These are phyloP conservation scores for Capsella bursapastoris DNA, from an alignment of 345 rosid genomes.

Conservation along the genomic window DNA sequence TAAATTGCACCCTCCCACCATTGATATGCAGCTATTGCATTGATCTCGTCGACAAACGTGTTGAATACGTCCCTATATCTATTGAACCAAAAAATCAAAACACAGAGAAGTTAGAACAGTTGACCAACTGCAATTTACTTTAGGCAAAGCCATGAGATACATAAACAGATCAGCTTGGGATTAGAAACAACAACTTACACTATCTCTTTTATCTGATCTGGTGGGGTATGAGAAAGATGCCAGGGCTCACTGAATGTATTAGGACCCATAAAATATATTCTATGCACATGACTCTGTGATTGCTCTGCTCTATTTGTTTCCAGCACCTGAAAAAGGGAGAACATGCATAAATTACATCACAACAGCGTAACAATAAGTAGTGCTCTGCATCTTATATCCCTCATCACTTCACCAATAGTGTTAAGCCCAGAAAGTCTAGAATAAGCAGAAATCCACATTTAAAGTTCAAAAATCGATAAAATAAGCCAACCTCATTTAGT, in stretches of 20 bases:
- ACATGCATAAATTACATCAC: constrained; percentile 21
- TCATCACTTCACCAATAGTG: not conserved
- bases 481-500: constrained; percentile 74
- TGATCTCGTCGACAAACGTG: constrained; percentile 90
- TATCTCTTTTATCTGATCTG: constrained; percentile 88
- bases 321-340: constrained; percentile 64
- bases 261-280: constrained; percentile 96
- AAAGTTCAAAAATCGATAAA: constrained; percentile 8
- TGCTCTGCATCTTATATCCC: not conserved
- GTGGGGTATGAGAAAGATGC: constrained; percentile 92
- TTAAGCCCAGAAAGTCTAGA: not conserved
- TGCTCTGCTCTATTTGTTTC: constrained; percentile 97
- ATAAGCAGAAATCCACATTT: not conserved
- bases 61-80: constrained; percentile 93
- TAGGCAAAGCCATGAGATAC: constrained; percentile 24
- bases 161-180: constrained; percentile 25
- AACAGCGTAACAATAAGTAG: constrained; percentile 3
- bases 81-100: constrained; percentile 18
- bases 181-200: constrained; percentile 60
- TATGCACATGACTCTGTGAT: constrained; percentile 90
- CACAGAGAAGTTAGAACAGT: not conserved
- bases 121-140: not conserved
- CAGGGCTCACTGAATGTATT: constrained; percentile 95
- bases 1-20: constrained; percentile 99
- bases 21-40: constrained; percentile 88